phyloP scores from a whole-genome alignment of 2,329 filamentous ascomycete genomes.

The Proliferodiscus dingleyae region DNA sequence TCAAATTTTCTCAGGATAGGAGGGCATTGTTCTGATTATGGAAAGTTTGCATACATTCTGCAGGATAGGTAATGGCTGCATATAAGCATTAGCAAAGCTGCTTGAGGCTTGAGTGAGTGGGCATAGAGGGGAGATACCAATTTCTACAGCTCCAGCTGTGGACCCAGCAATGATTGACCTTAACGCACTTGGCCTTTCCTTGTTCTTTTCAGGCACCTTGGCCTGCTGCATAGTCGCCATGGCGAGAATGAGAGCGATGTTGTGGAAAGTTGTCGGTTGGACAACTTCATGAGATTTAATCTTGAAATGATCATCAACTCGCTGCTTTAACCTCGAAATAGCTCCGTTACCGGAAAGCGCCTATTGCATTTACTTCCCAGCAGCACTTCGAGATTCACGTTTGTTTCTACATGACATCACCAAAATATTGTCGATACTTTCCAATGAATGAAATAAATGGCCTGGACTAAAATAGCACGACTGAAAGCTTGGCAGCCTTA shows the following conservation, averaged over 20 bases:
- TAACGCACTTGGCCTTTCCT: slow-evolving; percentile 64
- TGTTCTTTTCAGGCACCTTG: slow-evolving; percentile 33
- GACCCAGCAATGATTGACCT: slow-evolving; percentile 90
- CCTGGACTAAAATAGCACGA: too few relatives aligned
- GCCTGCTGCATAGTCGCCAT: slow-evolving; percentile 14
- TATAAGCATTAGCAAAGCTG: slow-evolving; percentile 10
- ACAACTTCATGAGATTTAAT: not conserved
- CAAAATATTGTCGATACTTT: too few relatives aligned
- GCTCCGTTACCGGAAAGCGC: too few relatives aligned
- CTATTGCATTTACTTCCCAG: too few relatives aligned
- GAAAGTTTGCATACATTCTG: slow-evolving; percentile 63
- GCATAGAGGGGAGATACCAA: slow-evolving; percentile 49
- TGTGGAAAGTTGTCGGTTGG: not conserved
- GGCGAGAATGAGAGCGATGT: not conserved
- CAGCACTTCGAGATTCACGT: too few relatives aligned
- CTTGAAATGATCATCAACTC: not conserved
- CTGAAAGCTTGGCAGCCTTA: too few relatives aligned
- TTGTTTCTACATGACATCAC: too few relatives aligned
- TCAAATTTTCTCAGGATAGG: not conserved
- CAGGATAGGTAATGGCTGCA: slow-evolving; percentile 82
- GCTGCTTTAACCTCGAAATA: not conserved
- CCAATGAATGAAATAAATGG: too few relatives aligned
- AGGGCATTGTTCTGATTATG: not conserved
- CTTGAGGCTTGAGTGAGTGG: not conserved
- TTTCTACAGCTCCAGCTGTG: slow-evolving; percentile 91